Evolutionary conservation across 2,329 filamentous ascomycete genomes (phyloP), one percentile per base, ranked within the genome.

Genomic region (Alternaria postmessia): DNA sequence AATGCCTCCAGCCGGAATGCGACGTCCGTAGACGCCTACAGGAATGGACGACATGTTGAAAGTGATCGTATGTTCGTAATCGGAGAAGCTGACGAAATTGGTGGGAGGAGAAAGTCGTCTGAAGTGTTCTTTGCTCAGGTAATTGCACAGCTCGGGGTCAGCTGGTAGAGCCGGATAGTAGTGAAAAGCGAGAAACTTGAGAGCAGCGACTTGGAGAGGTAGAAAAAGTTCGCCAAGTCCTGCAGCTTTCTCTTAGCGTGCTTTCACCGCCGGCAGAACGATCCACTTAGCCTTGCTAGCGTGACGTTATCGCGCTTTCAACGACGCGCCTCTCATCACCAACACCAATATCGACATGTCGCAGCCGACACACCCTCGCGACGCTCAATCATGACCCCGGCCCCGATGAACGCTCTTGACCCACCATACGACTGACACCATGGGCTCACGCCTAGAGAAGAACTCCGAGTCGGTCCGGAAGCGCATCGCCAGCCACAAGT

Each of bases 11-110:
- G 92, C 86, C 72, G 93, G 93, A 81, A 98, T 91, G 85, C 93
- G 89, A 71, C 97, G 90, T 82, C 94, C 93, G 80, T 95, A 99
- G 78, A 98, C 86, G 79, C 91, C 92, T 80, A 95, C 91, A 77
- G 85, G 87, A 61, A 78, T 68, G 57, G 64, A 67, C 43, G 74
- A 61, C 78, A 80, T 80, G 62, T 69, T 71, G 73, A 59, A 64
- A 30, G 54, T 43, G 65, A 54, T 62, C 63, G 61, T 46, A 47
- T 16, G 59, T 54, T 32, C 44, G 44, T 36, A 22, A 22, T 3
- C 49, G 20, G 12, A 47, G 22, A 42, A 51, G 51, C 32, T 58
- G 54, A 28, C 26, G 36, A 38, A 39, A 46, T 52, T 60, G 43
- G 49, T 28, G 46, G 42, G 7, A 20, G 34, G 4, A 20, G 14